Evolutionary conservation across 306 rosid species (phyloP), one percentile per base, ranked within the genome.

Genomic region (Vachellia pachyceras): DNA sequence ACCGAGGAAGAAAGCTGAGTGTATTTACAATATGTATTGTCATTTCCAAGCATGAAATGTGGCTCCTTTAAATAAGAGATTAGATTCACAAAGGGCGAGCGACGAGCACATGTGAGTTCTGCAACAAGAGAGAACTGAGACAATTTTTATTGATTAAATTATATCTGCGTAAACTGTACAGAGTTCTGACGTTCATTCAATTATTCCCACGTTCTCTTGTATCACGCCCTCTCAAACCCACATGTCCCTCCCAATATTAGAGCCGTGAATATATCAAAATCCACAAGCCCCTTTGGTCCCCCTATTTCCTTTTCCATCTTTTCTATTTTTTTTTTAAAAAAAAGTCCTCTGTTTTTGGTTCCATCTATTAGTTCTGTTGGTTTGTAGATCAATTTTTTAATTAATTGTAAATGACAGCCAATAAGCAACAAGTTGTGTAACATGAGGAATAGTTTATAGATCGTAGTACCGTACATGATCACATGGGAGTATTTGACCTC

Each of bases 161-260:
- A 66, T 73, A 73, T 85, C 69, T 83, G 73, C 11, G 35, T 2
- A 69, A 73, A 73, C 29, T 75, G 54, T 73, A 84, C 68, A 77
- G 68, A 57, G 39, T 79, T 85, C 77, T 77, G 76, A 83, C 75
- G 52, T 69, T 68, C 77, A 83, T 89, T 89, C 92, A 93, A 93
- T 93, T 42, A 93, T 90, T 87, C 87, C 90, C 99, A 93, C 91
- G 96, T 93, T 90, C 89, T 86, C 79, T 66, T 83, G 54, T 42
- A 74, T 77, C 76, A 68, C 86, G 78, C 82, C 61, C 42, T 74
- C 74, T n/a, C 79, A 76, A 68, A 44, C 84, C 79, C 98, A 94
- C 97, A 85, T 92, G 97, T 85, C 54, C 52, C 65, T 70, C 55
- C 89, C 86, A 86, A 77, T 84, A 84, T 75, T 73, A 88, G 86